Conservation (phyloP, 2,329 filamentous ascomycete genomes). For the Diaporthe citriasiana region DNA sequence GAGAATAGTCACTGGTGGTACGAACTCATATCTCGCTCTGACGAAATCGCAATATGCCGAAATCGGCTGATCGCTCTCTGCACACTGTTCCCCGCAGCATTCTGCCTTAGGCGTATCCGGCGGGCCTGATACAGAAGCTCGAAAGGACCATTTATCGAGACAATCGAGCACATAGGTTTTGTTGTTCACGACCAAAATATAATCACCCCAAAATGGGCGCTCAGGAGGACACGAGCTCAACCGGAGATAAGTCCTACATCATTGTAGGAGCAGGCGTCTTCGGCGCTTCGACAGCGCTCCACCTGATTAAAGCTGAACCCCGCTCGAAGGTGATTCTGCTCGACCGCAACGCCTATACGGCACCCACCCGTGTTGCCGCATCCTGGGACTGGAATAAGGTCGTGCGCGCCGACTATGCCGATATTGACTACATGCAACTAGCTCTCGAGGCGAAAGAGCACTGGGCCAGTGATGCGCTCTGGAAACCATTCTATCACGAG, state of each 20-base stretch:
- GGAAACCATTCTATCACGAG: slow-evolving; percentile 17
- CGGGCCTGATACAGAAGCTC: background rate
- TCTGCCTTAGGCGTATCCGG: background rate
- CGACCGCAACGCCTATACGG: slow-evolving; percentile 46
- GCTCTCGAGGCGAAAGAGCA: slow-evolving; percentile 4
- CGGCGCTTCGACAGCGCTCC: slow-evolving; percentile 15
- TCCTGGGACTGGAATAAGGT: slow-evolving; percentile 56
- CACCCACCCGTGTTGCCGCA: slow-evolving; percentile 47
- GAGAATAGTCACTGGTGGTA: no score
- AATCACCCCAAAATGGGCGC: background rate
- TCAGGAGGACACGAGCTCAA: background rate
- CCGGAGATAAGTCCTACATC: background rate
- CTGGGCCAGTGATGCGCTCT: slow-evolving; percentile 2
- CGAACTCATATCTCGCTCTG: no score
- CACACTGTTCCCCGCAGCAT: background rate
- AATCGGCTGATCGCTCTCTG: background rate
- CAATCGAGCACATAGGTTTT: background rate
- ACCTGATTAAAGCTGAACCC: slow-evolving; percentile 33
- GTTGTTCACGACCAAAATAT: background rate
- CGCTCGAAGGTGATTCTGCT: slow-evolving; percentile 47
- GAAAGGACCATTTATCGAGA: background rate
- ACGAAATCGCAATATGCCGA: no score
- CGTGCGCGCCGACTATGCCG: slow-evolving; percentile 54
- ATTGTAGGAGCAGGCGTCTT: slow-evolving; percentile 22
- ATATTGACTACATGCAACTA: slow-evolving; percentile 36